Conservation (phyloP, 768 basidiomycete genomes). For the Trametes cubensis region DNA sequence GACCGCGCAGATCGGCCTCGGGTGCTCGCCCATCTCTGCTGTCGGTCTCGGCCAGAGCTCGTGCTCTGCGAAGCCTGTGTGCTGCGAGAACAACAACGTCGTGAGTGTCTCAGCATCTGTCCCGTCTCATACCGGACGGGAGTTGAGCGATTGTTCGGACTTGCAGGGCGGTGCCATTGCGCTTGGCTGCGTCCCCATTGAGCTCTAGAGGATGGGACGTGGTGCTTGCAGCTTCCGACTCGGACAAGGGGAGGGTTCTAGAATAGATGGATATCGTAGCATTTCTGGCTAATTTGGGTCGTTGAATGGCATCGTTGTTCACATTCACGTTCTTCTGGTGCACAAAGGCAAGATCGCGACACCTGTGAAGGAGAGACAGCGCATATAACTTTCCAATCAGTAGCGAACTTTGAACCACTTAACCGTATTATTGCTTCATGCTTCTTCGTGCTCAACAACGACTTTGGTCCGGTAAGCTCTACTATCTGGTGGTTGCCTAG, state of each 20-base stretch:
- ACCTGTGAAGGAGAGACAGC: too few species aligned
- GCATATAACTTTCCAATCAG: too few species aligned
- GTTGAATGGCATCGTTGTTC: slow-evolving; percentile 6
- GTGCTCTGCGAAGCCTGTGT: slow-evolving; percentile 15
- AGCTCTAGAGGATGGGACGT: slow-evolving; percentile 1
- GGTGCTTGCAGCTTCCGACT: too few species aligned
- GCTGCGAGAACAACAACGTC: slow-evolving; percentile 24
- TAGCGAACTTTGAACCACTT: too few species aligned
- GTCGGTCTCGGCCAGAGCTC: slow-evolving; percentile 15
- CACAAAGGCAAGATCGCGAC: too few species aligned
- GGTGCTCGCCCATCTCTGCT: slow-evolving; percentile 21
- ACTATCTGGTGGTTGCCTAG: too few species aligned
- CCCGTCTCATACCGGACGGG: not conserved
- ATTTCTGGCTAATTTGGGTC: not conserved
- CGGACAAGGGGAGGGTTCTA: too few species aligned
- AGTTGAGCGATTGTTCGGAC: too few species aligned
- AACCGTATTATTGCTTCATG: too few species aligned
- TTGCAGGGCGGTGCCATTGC: slow-evolving; percentile 14
- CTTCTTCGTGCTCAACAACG: too few species aligned
- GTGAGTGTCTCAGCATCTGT: slow-evolving; percentile 9
- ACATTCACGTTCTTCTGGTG: not conserved
- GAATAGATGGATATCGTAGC: not conserved
- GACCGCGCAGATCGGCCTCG: slow-evolving; percentile 9
- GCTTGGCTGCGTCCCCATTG: slow-evolving; percentile 20
- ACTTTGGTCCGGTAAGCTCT: too few species aligned